Evolutionary conservation across 768 basidiomycete species (phyloP).

Genomic region (Auriscalpium microsporum): DNA sequence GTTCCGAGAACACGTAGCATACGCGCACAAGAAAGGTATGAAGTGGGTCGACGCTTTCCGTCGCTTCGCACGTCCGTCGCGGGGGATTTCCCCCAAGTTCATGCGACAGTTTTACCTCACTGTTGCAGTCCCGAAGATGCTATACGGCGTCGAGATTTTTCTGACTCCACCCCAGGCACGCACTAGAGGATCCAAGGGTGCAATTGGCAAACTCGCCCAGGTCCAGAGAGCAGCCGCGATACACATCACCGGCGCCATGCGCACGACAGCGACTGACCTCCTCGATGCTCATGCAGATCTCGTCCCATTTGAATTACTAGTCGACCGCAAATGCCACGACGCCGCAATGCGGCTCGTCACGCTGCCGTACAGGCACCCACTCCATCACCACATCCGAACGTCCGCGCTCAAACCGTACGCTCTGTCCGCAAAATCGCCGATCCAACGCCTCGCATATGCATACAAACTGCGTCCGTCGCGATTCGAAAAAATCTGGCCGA

Average conservation of each 20-base stretch:
- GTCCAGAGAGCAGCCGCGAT: slow-evolving; percentile 17
- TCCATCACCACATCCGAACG: not conserved
- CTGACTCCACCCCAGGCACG: not conserved
- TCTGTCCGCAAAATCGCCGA: not conserved
- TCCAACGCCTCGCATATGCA: slow-evolving; percentile 11
- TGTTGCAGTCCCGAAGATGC: slow-evolving; percentile 22
- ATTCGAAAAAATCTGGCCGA: slow-evolving; percentile 14
- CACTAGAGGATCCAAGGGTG: not conserved
- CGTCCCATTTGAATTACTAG: slow-evolving; percentile 1
- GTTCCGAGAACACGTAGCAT: slow-evolving; percentile 16
- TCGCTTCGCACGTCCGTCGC: slow-evolving; percentile 14
- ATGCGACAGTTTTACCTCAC: slow-evolving; percentile 21
- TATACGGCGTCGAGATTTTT: slow-evolving; percentile 26
- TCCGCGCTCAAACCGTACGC: not conserved
- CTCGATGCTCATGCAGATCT: slow-evolving; percentile 12
- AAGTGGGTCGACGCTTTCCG: slow-evolving; percentile 16
- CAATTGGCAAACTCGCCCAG: not conserved
- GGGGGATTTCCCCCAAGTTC: slow-evolving; percentile 13
- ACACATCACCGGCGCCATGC: slow-evolving; percentile 14
- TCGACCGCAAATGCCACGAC: slow-evolving; percentile 2
- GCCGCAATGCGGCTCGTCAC: slow-evolving; percentile 9
- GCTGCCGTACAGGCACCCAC: slow-evolving; percentile 10
- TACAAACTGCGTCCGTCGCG: not conserved
- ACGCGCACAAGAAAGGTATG: slow-evolving; percentile 17
- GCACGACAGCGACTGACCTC: slow-evolving; percentile 8